Base-by-base conservation (phyloP, 2,329 filamentous ascomycete species). In the Stagonosporopsis tanaceti region DNA sequence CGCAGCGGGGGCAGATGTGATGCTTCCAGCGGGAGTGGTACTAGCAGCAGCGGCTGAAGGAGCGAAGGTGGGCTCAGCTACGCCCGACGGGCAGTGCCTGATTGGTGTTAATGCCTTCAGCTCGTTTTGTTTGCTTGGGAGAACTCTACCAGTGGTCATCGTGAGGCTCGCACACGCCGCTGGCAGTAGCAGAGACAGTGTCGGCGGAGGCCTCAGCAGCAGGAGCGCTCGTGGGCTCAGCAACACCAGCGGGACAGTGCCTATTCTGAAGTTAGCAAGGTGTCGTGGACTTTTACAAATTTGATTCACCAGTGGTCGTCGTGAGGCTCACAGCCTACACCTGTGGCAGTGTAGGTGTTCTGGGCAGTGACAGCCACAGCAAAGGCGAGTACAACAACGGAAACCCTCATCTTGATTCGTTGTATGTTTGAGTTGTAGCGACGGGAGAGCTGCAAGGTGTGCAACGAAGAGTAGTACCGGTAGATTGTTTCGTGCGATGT, bases 121-220 rank as follows among this genome's bases (percentile, higher is more conserved):
- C 5, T 2, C 6, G 3, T 1, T 20, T 14, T 8, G 4, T 1
- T 6, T n/a, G 2, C 6, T 1, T 7, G 1, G 1, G 17, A 17
- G 2, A n/a, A 15, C 3, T 22, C 41, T 59, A 69, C 67, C 67
- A 70, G 57, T 70, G 67, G 47, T 69, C 65, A 35, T 57, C 59
- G 28, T 70, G 67, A 27, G 67, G 67, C 48, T 65, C 65, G 47
- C 67, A 70, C 3, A 59, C 48, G 8, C 54, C 57, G 38, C 60
- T 64, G 12, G 45, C 56, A n/a, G 62, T 63, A n/a, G 62, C 58
- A 30, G 51, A 59, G 42, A 57, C 50, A 45, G 51, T 53, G 40
- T 63, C 57, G n/a, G 46, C 50, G 14, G 59, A 47, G 17, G 58
- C 47, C 32, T 55, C 55, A 52, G 60, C 45, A 30, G 50, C 47